Base-by-base conservation (phyloP, 495 filamentous ascomycete genomes). In the Neurospora tetraspora region DNA sequence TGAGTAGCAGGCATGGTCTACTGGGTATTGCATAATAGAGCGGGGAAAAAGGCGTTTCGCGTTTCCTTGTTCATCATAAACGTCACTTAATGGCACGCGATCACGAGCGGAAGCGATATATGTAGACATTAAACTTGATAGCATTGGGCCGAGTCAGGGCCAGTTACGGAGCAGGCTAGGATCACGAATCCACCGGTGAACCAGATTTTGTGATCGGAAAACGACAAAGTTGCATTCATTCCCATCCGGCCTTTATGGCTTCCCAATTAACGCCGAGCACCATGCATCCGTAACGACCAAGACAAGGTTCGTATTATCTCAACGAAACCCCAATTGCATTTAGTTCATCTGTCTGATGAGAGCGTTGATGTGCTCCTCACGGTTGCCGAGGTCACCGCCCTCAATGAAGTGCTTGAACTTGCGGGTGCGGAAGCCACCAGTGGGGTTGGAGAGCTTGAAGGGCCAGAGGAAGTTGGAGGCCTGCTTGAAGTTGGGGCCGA, bases 361-460 rank as follows among this genome's bases (percentile, higher is more conserved):
- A 78, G 81, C 85, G 87, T 99, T 99, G 90, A 99, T 98, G 88
- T 97, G 92, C 78, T 99, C 95, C 87, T 99, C 96, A 78, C 96
- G 90, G 89, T 98, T 97, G 84, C 96, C 96, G 77, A 94, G 86
- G 85, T 99, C 96, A 89, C 95, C 95, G 85, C 96, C 96, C 90
- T 98, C 92, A 77, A 99, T 92, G 89, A 93, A 99, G 88, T 99
- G 96, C 88, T 93, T 94, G 92, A 98, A 98, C 88, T 98, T 99
- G 83, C 96, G 89, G 72, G 90, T 85, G 81, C 91, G 88, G 92
- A 99, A 99, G 70, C 96, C 95, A 81, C 96, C 96, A 75, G 86
- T 99, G 79, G 96, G 96, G 88, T 94, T 97, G 88, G 89, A 93
- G 78, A 99, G 91, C 92, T 99, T 98, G 91, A 99, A 99, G 79